phyloP scores from a whole-genome alignment of 1,284 basidiomycete species.

The Ceratobasidium sp. region DNA sequence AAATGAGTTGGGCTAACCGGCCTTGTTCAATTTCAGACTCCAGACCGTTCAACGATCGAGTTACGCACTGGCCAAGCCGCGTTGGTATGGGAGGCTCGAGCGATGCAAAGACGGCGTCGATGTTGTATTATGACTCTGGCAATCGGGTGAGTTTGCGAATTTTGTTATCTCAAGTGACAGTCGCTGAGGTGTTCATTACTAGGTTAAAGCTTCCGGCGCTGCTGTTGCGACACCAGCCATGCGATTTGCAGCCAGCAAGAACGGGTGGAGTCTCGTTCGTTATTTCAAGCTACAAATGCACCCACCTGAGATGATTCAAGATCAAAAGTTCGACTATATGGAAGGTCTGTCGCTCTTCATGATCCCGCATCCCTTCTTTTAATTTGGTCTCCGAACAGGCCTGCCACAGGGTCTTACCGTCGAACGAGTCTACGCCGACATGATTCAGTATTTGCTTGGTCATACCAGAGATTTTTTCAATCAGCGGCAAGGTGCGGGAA shows the following conservation, averaged over 20 bases:
- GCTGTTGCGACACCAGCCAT: constrained; percentile 6
- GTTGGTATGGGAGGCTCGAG: constrained; percentile 10
- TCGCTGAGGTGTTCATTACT: background rate
- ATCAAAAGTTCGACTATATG: background rate
- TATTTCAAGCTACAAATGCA: constrained; percentile 33
- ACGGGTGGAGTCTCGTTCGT: constrained; percentile 21
- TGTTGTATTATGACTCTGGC: constrained; percentile 39
- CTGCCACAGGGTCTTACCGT: constrained; percentile 16
- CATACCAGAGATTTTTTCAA: constrained; percentile 17
- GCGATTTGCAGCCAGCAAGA: background rate
- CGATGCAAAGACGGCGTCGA: constrained; percentile 40
- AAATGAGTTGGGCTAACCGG: background rate
- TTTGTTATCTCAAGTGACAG: background rate
- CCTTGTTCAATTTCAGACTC: background rate
- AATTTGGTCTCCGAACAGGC: background rate
- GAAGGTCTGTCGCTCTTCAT: background rate
- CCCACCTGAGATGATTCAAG: constrained; percentile 11
- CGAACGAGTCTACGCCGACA: constrained; percentile 21
- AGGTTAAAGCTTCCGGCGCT: constrained; percentile 18
- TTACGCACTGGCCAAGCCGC: constrained; percentile 31
- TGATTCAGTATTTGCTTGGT: constrained; percentile 21
- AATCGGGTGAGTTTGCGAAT: background rate
- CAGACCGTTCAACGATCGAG: constrained; percentile 12
- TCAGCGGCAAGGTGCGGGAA: background rate
- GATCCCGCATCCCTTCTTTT: background rate